phyloP scores from a whole-genome alignment of 345 rosid species.

The Lepidium africanum region DNA sequence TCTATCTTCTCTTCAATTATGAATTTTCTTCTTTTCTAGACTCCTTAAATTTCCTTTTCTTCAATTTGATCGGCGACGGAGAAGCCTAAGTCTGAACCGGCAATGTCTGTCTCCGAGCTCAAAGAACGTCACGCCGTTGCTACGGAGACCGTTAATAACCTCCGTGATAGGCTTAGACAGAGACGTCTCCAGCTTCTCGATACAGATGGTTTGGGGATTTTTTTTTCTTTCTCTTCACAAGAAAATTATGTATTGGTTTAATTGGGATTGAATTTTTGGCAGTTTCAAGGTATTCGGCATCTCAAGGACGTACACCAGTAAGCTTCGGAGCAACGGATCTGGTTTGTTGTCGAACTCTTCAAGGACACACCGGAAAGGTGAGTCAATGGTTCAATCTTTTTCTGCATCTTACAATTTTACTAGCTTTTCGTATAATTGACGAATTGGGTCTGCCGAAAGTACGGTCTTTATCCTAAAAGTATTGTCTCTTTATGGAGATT shows the following conservation, averaged over 20 bases:
- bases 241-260: not conserved
- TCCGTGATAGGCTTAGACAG: slow-evolving; percentile 70
- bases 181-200: slow-evolving; percentile 75
- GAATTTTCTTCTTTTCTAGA: slow-evolving; percentile 12
- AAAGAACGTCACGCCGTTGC: slow-evolving; percentile 79
- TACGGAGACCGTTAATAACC: slow-evolving; percentile 53
- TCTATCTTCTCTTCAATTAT: slow-evolving; percentile 8
- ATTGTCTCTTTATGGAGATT: not conserved
- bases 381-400: not conserved
- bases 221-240: not conserved
- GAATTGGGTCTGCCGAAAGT: not conserved
- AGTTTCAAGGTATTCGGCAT: slow-evolving; percentile 66
- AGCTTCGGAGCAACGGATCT: slow-evolving; percentile 83
- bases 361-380: slow-evolving; percentile 96
- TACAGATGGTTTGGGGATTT: slow-evolving; percentile 35
- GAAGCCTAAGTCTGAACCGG: not conserved
- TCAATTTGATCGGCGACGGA: slow-evolving; percentile 6
- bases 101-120: slow-evolving; percentile 83
- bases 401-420: not conserved
- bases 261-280: slow-evolving; percentile 15
- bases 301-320: slow-evolving; percentile 61
- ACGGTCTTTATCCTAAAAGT: not conserved
- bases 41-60: not conserved
- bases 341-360: slow-evolving; percentile 93
- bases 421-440: not conserved